Conservation (phyloP, 2,329 filamentous ascomycete genomes). For the Parafenestella ontariensis region DNA sequence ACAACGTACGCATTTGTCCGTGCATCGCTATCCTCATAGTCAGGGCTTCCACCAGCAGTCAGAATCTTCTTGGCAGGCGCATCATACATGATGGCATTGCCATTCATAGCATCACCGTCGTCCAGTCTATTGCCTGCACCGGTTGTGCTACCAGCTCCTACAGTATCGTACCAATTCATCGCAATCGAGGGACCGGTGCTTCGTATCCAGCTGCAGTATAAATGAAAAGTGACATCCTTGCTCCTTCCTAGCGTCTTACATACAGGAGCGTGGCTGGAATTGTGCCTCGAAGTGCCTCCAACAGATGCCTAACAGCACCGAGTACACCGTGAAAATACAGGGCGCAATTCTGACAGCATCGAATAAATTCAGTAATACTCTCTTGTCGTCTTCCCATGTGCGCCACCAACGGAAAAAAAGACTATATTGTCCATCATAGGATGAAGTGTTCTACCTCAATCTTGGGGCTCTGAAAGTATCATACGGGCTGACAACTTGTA, state of each 20-base stretch:
- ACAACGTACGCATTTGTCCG: conserved; percentile 59
- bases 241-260: not conserved
- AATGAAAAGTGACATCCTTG: conserved; percentile 1
- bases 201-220: not conserved
- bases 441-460: no score
- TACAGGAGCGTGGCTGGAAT: no score
- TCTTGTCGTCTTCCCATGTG: no score
- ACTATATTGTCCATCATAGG: no score
- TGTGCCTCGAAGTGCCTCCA: no score
- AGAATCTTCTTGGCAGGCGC: conserved; percentile 62
- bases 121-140: conserved; percentile 55
- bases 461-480: no score
- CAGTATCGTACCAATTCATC: conserved; percentile 65
- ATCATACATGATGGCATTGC: conserved; percentile 65
- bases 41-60: conserved; percentile 57
- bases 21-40: conserved; percentile 55
- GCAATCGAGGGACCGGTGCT: conserved; percentile 55
- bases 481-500: no score
- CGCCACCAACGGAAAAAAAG: no score
- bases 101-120: conserved; percentile 62
- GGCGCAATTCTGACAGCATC: no score
- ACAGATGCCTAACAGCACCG: no score
- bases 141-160: conserved; percentile 50
- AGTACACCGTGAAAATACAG: no score
- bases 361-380: no score